Evolutionary conservation across 306 rosid genomes (phyloP).

Genomic region (Astragalus membranaceus): DNA sequence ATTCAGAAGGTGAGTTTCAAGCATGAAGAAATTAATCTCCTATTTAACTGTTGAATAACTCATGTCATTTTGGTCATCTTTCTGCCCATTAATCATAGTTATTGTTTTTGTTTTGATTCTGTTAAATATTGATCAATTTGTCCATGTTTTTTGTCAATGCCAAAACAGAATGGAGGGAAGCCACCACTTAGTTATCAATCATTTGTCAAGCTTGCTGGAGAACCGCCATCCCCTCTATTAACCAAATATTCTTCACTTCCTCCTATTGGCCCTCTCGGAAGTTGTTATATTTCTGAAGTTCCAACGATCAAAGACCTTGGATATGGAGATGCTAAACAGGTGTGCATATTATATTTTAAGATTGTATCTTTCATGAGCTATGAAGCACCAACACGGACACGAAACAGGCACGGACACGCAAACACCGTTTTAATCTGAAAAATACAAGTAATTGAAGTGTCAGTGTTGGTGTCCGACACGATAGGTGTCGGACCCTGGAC

Average conservation of each 20-base stretch:
- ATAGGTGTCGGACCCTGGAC: too few relatives aligned
- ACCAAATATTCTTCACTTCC: conserved; percentile 54
- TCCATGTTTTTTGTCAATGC: conserved; percentile 19
- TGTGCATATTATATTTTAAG: not conserved
- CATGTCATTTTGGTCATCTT: not conserved
- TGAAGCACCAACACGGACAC: too few relatives aligned
- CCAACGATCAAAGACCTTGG: conserved; percentile 76
- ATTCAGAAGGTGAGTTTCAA: conserved; percentile 53
- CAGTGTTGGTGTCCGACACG: too few relatives aligned
- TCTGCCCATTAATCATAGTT: not conserved
- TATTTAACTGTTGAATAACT: not conserved
- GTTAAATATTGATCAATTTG: conserved; percentile 19
- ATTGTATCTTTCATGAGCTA: not conserved
- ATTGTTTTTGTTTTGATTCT: not conserved
- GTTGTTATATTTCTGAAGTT: conserved; percentile 52
- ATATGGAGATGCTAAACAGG: conserved; percentile 58
- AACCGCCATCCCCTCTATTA: conserved; percentile 47
- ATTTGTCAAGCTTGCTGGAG: conserved; percentile 78
- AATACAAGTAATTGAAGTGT: too few relatives aligned
- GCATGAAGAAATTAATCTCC: conserved; percentile 4
- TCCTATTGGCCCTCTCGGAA: conserved; percentile 49
- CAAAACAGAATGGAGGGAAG: conserved; percentile 79
- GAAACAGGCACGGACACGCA: too few relatives aligned
- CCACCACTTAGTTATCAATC: conserved; percentile 86
- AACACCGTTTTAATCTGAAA: too few relatives aligned